These are phyloP conservation scores for Neonectria faginata DNA, from an alignment of 2,329 filamentous ascomycete genomes.

Conservation along the genomic window DNA sequence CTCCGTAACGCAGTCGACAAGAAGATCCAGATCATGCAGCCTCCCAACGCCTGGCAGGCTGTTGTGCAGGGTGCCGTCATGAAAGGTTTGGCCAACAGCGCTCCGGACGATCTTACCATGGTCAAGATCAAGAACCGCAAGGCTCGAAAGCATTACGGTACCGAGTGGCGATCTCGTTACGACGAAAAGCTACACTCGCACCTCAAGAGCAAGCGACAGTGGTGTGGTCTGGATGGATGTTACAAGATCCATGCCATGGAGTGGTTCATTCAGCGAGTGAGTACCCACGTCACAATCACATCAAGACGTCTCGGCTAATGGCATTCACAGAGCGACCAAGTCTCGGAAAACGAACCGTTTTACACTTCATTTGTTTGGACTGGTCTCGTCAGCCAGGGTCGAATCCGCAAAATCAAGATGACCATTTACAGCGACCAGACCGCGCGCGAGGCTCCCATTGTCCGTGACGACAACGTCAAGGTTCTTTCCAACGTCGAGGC, in stretches of 20 bases:
- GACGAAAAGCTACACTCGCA: slow-evolving; percentile 47
- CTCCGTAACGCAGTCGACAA: slow-evolving; percentile 51
- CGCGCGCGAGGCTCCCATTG: slow-evolving; percentile 50
- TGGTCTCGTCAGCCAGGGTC: slow-evolving; percentile 49
- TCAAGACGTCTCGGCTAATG: slow-evolving; percentile 9
- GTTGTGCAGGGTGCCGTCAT: slow-evolving; percentile 63
- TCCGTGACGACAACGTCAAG: slow-evolving; percentile 52
- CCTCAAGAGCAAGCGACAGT: slow-evolving; percentile 49
- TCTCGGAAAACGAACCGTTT: slow-evolving; percentile 56
- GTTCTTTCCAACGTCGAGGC: slow-evolving; percentile 54
- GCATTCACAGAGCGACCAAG: slow-evolving; percentile 49
- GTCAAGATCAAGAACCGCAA: slow-evolving; percentile 55
- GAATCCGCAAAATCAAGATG: slow-evolving; percentile 51
- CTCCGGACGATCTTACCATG: slow-evolving; percentile 49
- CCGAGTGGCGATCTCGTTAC: slow-evolving; percentile 49
- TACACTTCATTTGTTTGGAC: slow-evolving; percentile 49
- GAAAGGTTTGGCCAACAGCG: slow-evolving; percentile 57
- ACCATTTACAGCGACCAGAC: slow-evolving; percentile 52
- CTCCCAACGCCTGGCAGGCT: slow-evolving; percentile 60
- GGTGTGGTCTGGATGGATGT: slow-evolving; percentile 53
- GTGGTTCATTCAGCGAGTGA: slow-evolving; percentile 57
- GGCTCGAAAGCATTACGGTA: slow-evolving; percentile 59
- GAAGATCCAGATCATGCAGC: slow-evolving; percentile 57
- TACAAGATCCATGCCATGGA: slow-evolving; percentile 55
- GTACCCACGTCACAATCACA: neutral